Evolutionary conservation across 768 basidiomycete species (phyloP), one percentile per base, ranked within the genome.

Genomic region (Mycena amicta): DNA sequence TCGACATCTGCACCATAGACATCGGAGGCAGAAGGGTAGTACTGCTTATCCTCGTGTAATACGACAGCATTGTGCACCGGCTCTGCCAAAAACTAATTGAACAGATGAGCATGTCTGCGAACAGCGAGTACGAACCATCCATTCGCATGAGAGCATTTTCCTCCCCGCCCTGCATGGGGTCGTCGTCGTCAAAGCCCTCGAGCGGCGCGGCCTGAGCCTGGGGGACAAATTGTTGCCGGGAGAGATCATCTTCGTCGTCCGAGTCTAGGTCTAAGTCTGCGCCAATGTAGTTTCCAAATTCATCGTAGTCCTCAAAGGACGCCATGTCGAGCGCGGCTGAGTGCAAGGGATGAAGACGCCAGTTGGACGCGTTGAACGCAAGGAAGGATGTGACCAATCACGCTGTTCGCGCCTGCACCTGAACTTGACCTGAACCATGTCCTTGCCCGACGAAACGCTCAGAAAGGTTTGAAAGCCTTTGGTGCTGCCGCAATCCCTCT

Each of bases 251-350:
- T 63, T 84, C 85, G 51, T 91, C 89, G 68, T 96, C 95, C 30
- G 94, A 96, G 67, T 92, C 93, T 49, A 96, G 78, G 67, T 92
- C 93, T 47, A 96, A 78, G 78, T 96, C 95, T 25, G 87, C 93
- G 60, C 95, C 95, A 71, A 98, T 95, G 75, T 98, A 98, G 81
- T 97, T 98, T 65, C 95, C 95, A 68, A 97, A 97, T 77, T 97
- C 90, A 67, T 93, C 90, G 67, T 93, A 93, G 71, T 93, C 91
- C 67, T 93, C 91, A 65, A 92, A 81, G 27, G 84, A 85, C 39
- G 80, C 82, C 84, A 85, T 85, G 49, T 50, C 27, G 41, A 29
- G 53, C n/a, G n/a, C n/a, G n/a, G n/a, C n/a, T n/a, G 37, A 31
- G 25, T n/a, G 16, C 30, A 26, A 23, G 31, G 15, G 22, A 13